Evolutionary conservation across 2,329 filamentous ascomycete species (phyloP).

Genomic region (Clonostachys rosea): DNA sequence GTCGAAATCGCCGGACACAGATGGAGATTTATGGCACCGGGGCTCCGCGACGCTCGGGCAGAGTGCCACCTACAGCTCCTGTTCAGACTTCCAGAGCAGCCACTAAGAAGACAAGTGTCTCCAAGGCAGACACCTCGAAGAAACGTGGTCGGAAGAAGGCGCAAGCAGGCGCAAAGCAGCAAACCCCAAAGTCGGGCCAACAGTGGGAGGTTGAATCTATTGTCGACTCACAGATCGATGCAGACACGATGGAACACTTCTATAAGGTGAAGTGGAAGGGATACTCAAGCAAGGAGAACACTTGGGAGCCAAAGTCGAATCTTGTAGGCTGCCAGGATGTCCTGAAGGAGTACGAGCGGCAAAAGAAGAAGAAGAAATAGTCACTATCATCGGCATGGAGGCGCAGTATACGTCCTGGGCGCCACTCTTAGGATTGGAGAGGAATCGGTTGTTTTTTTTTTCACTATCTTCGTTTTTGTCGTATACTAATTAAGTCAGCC

Average conservation of each 20-base stretch:
- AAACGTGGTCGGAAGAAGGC: not conserved
- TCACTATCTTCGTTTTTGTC: not conserved
- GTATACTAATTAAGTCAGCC: too few species aligned
- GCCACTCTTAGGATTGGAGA: not conserved
- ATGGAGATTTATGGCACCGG: too few species aligned
- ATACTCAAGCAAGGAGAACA: slow-evolving; percentile 35
- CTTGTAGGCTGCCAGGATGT: slow-evolving; percentile 29
- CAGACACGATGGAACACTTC: slow-evolving; percentile 26
- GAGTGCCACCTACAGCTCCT: too few species aligned
- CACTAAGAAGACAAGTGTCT: too few species aligned
- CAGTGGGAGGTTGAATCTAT: slow-evolving; percentile 39
- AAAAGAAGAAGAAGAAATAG: slow-evolving; percentile 1
- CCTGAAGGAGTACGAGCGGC: slow-evolving; percentile 28
- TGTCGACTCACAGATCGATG: slow-evolving; percentile 30
- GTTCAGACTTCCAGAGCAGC: too few species aligned
- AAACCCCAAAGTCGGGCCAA: too few species aligned
- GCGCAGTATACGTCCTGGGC: not conserved
- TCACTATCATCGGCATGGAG: not conserved
- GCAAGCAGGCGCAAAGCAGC: not conserved
- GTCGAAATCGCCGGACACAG: too few species aligned
- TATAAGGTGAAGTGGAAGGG: slow-evolving; percentile 52
- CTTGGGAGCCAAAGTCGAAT: slow-evolving; percentile 48
- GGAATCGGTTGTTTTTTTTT: not conserved
- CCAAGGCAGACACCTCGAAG: not conserved
- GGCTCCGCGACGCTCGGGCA: too few species aligned